Evolutionary conservation across 371 early-diverging fungal genomes (phyloP).

Genomic region (Gilbertella persicaria): DNA sequence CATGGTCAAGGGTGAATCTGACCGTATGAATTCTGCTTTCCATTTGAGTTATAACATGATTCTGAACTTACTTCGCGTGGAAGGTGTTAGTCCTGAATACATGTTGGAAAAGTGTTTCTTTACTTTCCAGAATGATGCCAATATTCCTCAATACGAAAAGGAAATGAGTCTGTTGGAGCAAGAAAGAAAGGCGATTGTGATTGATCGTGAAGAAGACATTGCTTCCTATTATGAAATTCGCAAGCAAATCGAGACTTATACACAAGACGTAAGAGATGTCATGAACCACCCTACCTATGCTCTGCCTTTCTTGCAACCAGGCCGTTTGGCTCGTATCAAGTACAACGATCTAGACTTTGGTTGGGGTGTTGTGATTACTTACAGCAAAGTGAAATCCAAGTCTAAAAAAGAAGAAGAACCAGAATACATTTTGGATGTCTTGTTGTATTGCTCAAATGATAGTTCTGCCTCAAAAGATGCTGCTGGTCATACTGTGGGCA

Average conservation of each 20-base stretch:
- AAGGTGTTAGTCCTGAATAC: constrained; percentile 94
- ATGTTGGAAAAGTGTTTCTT: constrained; percentile 96
- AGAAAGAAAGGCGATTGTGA: constrained; percentile 53
- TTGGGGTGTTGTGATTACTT: constrained; percentile 88
- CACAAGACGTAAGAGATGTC: constrained; percentile 74
- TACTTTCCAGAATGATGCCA: constrained; percentile 93
- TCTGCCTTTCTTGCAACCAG: constrained; percentile 86
- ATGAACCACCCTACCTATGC: constrained; percentile 80
- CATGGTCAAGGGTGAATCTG: constrained; percentile 95
- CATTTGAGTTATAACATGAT: constrained; percentile 99
- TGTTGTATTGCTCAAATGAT: constrained; percentile 74
- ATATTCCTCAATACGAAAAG: constrained; percentile 78
- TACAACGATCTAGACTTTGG: constrained; percentile 82
- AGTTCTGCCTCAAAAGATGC: constrained; percentile 59
- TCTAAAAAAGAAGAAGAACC: constrained; percentile 36
- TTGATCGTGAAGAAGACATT: constrained; percentile 75
- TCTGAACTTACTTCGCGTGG: constrained; percentile 96
- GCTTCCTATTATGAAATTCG: constrained; percentile 78
- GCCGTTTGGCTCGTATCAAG: constrained; percentile 78
- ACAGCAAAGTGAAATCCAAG: constrained; percentile 15
- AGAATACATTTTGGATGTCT: constrained; percentile 80
- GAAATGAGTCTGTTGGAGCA: constrained; percentile 59
- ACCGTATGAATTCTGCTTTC: constrained; percentile 97
- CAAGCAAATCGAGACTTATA: constrained; percentile 67
- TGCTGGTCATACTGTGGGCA: constrained; percentile 54